Conservation (phyloP, 140 eudicot genomes). For the Ambrosia hybrid region DNA sequence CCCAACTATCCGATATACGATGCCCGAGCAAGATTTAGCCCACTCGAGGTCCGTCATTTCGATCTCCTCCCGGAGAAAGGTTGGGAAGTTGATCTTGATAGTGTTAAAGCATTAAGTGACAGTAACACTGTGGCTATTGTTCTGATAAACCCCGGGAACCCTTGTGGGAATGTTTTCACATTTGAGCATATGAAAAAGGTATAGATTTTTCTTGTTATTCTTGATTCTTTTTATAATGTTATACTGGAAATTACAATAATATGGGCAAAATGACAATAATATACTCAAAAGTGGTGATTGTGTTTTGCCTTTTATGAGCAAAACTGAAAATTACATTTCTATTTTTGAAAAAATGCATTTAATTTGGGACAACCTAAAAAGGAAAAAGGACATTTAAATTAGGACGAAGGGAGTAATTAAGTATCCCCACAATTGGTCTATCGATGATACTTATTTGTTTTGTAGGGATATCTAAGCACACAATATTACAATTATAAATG, state of each 20-base stretch:
- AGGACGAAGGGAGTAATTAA: too few relatives aligned
- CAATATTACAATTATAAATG: background rate
- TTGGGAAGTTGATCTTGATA: constrained; percentile 56
- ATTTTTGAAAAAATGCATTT: too few relatives aligned
- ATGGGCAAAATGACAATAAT: too few relatives aligned
- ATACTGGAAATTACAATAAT: too few relatives aligned
- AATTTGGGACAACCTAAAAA: too few relatives aligned
- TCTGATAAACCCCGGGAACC: constrained; percentile 55
- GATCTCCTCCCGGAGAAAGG: constrained; percentile 51
- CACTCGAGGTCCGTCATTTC: constrained; percentile 41
- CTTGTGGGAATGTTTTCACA: constrained; percentile 56
- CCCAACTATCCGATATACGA: constrained; percentile 54
- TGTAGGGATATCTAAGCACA: too few relatives aligned
- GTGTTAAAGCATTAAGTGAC: constrained; percentile 48
- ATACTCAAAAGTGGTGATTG: too few relatives aligned
- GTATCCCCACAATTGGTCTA: too few relatives aligned
- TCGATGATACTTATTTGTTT: too few relatives aligned
- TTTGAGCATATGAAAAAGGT: constrained; percentile 45
- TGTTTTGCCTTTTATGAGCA: too few relatives aligned
- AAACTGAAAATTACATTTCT: too few relatives aligned
- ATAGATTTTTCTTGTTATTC: background rate
- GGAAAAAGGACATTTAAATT: too few relatives aligned
- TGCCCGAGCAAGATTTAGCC: constrained; percentile 38
- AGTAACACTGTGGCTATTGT: constrained; percentile 49
- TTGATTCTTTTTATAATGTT: background rate